These are phyloP conservation scores for Schwanniomyces yamadae DNA, from an alignment of 805 yeast species.

Conservation along the genomic window DNA sequence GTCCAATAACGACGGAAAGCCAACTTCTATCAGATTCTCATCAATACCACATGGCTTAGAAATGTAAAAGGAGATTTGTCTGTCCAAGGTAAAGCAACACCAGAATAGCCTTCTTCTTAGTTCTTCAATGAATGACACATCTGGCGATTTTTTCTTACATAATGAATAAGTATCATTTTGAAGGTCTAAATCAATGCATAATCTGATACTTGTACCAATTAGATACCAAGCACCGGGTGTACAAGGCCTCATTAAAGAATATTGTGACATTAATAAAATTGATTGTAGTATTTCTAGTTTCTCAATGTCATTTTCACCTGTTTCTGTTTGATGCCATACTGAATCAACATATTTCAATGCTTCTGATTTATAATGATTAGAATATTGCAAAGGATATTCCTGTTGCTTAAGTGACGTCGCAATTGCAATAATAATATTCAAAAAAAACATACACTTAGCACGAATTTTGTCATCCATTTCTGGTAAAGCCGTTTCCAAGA, in stretches of 20 bases:
- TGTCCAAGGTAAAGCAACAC: slow-evolving; percentile 77
- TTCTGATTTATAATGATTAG: slow-evolving; percentile 11
- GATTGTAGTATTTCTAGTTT: slow-evolving; percentile 16
- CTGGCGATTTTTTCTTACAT: background rate
- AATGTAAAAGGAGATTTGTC: slow-evolving; percentile 75
- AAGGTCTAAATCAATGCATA: slow-evolving; percentile 16
- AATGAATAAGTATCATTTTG: slow-evolving; percentile 6
- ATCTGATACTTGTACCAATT: slow-evolving; percentile 13
- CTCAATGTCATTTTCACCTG: slow-evolving; percentile 4
- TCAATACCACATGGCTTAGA: slow-evolving; percentile 59
- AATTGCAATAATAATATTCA: slow-evolving; percentile 15
- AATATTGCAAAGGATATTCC: slow-evolving; percentile 7
- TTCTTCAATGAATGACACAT: slow-evolving; percentile 4
- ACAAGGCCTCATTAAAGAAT: slow-evolving; percentile 17
- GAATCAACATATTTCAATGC: slow-evolving; percentile 10
- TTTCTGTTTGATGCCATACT: slow-evolving; percentile 9
- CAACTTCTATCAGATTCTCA: slow-evolving; percentile 48
- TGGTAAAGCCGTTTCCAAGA: background rate
- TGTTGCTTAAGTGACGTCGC: slow-evolving; percentile 16
- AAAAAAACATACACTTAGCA: slow-evolving; percentile 13
- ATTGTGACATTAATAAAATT: slow-evolving; percentile 14
- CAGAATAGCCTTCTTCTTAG: slow-evolving; percentile 50
- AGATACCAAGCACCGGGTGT: slow-evolving; percentile 20
- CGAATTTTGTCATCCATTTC: background rate
- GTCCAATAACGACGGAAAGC: slow-evolving; percentile 46